Base-by-base conservation (phyloP, 768 basidiomycete genomes). In the Boletus huronensis region DNA sequence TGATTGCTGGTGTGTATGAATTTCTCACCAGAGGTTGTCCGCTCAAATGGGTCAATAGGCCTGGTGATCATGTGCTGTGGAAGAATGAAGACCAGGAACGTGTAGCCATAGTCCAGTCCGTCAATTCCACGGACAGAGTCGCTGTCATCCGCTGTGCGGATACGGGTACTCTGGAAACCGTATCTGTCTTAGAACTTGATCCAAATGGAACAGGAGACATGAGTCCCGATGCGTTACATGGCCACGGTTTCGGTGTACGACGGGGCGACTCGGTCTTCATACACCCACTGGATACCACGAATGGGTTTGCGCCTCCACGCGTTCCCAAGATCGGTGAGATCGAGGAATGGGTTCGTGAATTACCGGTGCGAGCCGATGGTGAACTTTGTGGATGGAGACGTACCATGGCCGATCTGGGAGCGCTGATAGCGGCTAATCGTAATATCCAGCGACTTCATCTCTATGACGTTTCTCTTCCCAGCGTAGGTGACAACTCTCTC, bases 21-120 rank as follows among this genome's bases (percentile, higher is more conserved):
- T 48, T 41, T 4, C 9, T 53, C 44, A 8, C 42, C 19, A 28
- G 41, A 19, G 10, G 10, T 29, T 26, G 10, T 46, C 40, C 36
- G 25, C 53, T 61, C 54, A 64, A 28, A 53, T 48, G 49, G 49
- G 13, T 58, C 34, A 48, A 19, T 50, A 93, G 91, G 92, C 94
- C 94, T 6, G 94, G 94, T 17, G 93, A 98, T 64, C 85, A 91
- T 69, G 87, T 95, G 14, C 61, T 93, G 17, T 93, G 89, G 84
- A 87, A 87, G 63, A 82, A 77, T 32, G 93, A 93, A 71, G 84
- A 84, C 49, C 75, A 76, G 59, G 77, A 75, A 53, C 80, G 80
- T 40, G 75, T 83, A 42, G 91, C 85, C 10, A 79, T 95, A 55
- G 84, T 95, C 28, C 92, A 93, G 67, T 81, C 78, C 25, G 90